These are phyloP conservation scores for Chlorella sorokiniana DNA, from an alignment of 139 green algal species.

Conservation along the genomic window DNA sequence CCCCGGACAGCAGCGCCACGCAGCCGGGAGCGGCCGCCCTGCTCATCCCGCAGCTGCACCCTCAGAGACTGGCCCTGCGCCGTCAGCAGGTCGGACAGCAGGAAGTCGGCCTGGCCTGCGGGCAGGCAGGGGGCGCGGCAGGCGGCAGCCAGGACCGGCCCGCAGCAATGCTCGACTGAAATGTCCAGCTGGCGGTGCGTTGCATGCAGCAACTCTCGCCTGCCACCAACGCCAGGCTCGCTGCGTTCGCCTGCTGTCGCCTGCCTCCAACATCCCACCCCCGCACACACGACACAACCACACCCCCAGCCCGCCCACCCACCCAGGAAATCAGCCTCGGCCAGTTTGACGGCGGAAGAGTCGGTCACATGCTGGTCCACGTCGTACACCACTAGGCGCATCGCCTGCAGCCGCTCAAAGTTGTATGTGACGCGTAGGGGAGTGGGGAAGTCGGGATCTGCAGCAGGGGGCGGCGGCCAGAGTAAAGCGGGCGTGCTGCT, in stretches of 20 bases:
- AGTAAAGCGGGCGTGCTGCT: neutral
- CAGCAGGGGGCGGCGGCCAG: neutral
- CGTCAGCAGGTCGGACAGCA: conserved; percentile 33
- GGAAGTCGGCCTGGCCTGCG: conserved; percentile 19
- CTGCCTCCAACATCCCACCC: no score
- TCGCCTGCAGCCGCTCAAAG: conserved; percentile 47
- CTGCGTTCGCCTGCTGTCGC: neutral
- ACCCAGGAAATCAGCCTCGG: conserved; percentile 46
- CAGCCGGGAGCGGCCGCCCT: neutral
- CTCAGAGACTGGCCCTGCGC: conserved; percentile 11
- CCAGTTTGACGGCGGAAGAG: neutral
- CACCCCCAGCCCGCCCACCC: neutral
- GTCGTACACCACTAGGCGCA: conserved; percentile 41
- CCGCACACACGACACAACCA: neutral
- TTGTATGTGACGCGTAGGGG: conserved; percentile 33
- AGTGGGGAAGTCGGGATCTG: conserved; percentile 46
- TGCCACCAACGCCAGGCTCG: no score
- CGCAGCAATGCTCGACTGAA: no score
- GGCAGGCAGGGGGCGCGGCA: neutral
- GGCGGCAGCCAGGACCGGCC: no score
- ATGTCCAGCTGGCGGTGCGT: no score
- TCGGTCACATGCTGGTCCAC: conserved; percentile 28
- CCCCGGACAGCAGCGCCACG: neutral
- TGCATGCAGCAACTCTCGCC: no score
- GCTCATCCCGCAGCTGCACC: neutral